Evolutionary conservation across 2,329 filamentous ascomycete genomes (phyloP), one percentile per base, ranked within the genome.

Genomic region (Scedosporium aurantiacum): DNA sequence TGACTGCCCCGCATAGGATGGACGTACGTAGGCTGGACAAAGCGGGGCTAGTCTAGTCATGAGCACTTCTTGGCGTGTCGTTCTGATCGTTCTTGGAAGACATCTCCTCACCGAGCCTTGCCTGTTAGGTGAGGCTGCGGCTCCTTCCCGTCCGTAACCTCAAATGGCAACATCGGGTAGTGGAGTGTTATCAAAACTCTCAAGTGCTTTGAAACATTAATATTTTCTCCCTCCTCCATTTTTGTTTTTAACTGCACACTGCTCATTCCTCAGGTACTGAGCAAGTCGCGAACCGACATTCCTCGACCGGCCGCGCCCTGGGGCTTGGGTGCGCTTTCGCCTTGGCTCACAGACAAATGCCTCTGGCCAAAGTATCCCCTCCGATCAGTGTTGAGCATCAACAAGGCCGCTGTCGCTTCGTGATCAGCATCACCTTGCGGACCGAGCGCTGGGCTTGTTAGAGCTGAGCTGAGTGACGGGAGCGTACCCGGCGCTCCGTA

Each of bases 301-400:
- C 79, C 79, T 58, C 81, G 72, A 8, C 73, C 76, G 27, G 56
- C 41, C 28, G 58, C 60, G 18, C 45, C 43, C 54, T 45, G 68
- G 71, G 83, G 80, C 60, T 75, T 76, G 4, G 83, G 80, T 69
- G 79, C 83, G 76, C 82, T 81, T 2, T 79, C 77, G 10, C 45
- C 47, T 56, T 50, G 55, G 58, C 10, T 60, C 62, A 16, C 64
- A 62, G n/a, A 61, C 56, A 10, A n/a, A 25, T 45, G 52, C 7
- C 18, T 58, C 47, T 61, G 61, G 32, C 57, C 37, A 21, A 57
- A 8, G 74, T 76, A 43, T 78, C 79, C 58, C 41, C 90, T 80
- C 47, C 90, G 82, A 70, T 94, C 91, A 60, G 80, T 85, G 66
- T 92, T 95, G 63, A 97, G 77, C 91, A 96, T 96, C 71, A 96